Evolutionary conservation across 768 basidiomycete genomes (phyloP).

Genomic region (Erythrobasidium yunnanense): DNA sequence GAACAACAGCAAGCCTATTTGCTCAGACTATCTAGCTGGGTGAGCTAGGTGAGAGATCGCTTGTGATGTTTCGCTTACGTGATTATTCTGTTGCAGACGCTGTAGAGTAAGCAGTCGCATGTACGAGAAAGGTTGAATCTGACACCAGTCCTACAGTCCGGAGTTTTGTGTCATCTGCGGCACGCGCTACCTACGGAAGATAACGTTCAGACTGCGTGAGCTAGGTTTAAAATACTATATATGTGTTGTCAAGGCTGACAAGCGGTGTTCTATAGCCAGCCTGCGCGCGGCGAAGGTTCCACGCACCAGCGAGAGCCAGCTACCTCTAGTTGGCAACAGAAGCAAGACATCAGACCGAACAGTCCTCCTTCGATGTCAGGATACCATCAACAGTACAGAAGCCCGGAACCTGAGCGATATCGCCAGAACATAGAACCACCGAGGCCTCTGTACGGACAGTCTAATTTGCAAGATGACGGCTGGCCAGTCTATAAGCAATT

Average conservation of each 20-base stretch:
- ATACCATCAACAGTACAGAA: too few relatives aligned
- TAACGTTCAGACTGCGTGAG: too few relatives aligned
- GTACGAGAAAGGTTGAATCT: neutral
- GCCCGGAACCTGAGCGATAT: too few relatives aligned
- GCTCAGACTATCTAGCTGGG: neutral
- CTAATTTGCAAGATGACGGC: neutral
- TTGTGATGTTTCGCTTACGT: neutral
- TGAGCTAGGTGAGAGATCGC: neutral
- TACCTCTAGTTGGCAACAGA: neutral
- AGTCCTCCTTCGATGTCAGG: too few relatives aligned
- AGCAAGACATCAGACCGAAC: too few relatives aligned
- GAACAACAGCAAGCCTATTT: neutral
- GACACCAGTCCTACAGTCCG: too few relatives aligned
- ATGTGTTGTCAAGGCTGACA: neutral
- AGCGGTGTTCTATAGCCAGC: neutral
- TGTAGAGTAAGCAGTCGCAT: neutral
- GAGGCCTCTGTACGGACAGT: neutral
- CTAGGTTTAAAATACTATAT: too few relatives aligned
- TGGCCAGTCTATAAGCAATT: neutral
- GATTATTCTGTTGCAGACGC: neutral
- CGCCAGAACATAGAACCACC: neutral
- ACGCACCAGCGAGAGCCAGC: neutral
- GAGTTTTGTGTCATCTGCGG: neutral
- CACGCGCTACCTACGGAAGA: neutral
- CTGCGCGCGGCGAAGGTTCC: neutral